Percentiles rank a stretch among this genome's conserved stretches.
These are phyloP conservation scores for Salix dunnii DNA, from an alignment of 345 rosid genomes.

Conservation along the genomic window DNA sequence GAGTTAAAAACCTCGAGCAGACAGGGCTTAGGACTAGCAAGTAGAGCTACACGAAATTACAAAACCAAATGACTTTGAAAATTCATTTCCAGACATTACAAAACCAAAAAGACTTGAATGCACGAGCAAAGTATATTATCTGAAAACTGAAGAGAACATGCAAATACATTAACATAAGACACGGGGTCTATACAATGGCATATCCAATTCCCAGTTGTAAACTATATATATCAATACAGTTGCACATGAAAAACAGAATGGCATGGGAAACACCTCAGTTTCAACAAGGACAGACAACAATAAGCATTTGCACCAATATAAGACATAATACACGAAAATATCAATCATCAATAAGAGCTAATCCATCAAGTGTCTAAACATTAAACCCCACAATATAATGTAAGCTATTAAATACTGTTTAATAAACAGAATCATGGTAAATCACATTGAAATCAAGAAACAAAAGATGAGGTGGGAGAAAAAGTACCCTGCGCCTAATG, in stretches of 20 bases:
- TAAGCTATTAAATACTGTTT: no score
- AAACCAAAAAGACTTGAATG: background rate
- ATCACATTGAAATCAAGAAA: background rate
- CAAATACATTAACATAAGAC: background rate
- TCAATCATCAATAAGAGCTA: background rate
- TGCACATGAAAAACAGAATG: background rate
- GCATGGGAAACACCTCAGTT: no score
- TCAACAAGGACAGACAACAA: no score
- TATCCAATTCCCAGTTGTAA: background rate
- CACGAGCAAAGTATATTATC: background rate
- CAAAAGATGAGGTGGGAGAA: background rate
- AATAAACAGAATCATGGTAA: background rate
- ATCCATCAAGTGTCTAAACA: background rate
- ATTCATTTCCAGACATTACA: background rate
- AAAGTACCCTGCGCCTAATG: conserved; percentile 62
- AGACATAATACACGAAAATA: background rate
- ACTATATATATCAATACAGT: background rate
- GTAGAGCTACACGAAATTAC: no score
- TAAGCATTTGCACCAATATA: no score
- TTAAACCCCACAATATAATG: background rate
- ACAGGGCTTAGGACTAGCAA: background rate
- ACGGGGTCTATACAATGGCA: background rate
- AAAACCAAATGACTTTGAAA: no score
- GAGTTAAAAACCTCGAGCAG: background rate
- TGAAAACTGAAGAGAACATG: background rate